Evolutionary conservation across 169 alveolate species (phyloP), one percentile per base, ranked within the genome.

Genomic region (Theileria orientalis): DNA sequence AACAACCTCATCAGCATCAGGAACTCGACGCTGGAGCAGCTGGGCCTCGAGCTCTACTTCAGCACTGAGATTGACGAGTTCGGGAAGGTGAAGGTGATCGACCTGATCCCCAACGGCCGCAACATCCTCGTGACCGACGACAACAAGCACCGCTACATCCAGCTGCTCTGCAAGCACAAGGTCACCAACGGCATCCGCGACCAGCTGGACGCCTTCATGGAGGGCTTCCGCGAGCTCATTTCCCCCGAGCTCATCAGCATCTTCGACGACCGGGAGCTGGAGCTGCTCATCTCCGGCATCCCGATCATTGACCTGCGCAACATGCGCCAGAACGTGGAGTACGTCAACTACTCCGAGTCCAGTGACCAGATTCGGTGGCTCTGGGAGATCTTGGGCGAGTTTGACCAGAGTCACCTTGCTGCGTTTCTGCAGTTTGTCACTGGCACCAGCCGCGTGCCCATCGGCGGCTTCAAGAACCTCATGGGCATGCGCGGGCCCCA

Each of bases 401-500:
- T 94, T 73, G 98, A 95, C 73, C 96, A 94, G 78, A 93, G 91
- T 75, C 93, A 94, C 75, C 92, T 93, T 60, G 99, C 99, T 5
- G 96, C 97, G 40, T 96, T 96, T 90, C 64, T 88, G 66, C 93
- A 88, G 64, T 88, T 88, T 72, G 93, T 88, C 76, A 88, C 93
- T 3, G 93, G 93, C 46, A 88, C 93, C 25, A 88, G 93, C 76
- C 74, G 93, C 80, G 99, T 98, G 16, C 99, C 99, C 33, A 76
- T 98, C 35, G 99, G 98, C 56, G 99, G 99, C 67, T 98, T 98
- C 90, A 92, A 92, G 86, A 92, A 94, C 33, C 90, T 98, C 57
- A 94, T 93, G 92, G 99, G 99, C 66, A 97, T 97, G 97, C 90
- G 98, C 30, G 99, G 99, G 29, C 98, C 98, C 25, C 97, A 98